These are phyloP conservation scores for Lunularia cruciata DNA, from an alignment of 225 moss, liverwort and hornwort genomes.

Conservation along the genomic window DNA sequence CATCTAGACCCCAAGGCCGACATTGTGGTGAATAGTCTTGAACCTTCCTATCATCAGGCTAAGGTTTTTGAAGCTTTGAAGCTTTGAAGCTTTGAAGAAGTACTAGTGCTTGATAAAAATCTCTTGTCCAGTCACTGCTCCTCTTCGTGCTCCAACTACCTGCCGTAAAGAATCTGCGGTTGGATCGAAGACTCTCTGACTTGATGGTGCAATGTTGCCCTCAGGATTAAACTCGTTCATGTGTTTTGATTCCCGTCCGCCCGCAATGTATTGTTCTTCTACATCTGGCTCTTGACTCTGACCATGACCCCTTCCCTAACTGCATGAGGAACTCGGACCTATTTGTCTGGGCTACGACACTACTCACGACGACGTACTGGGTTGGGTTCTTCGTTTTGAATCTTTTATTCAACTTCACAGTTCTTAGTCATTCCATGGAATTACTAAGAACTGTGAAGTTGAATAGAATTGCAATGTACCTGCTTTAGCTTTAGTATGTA, in stretches of 20 bases:
- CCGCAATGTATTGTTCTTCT: background rate
- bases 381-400: background rate
- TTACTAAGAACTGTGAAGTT: too few relatives aligned
- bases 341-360: background rate
- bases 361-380: background rate
- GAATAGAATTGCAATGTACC: too few relatives aligned
- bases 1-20: conserved; percentile 2
- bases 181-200: conserved; percentile 9
- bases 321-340: too few relatives aligned
- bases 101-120: background rate
- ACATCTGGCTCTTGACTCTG: background rate
- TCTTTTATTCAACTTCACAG: background rate
- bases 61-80: too few relatives aligned
- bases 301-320: background rate
- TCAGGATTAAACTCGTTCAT: background rate
- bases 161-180: background rate
- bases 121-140: background rate
- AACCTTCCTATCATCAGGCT: background rate
- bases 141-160: background rate
- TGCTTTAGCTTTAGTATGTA: too few relatives aligned
- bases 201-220: background rate
- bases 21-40: background rate
- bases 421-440: background rate
- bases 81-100: too few relatives aligned
- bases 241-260: background rate